Conservation (phyloP, 345 rosid genomes). For the Euphorbia pulcherrima region DNA sequence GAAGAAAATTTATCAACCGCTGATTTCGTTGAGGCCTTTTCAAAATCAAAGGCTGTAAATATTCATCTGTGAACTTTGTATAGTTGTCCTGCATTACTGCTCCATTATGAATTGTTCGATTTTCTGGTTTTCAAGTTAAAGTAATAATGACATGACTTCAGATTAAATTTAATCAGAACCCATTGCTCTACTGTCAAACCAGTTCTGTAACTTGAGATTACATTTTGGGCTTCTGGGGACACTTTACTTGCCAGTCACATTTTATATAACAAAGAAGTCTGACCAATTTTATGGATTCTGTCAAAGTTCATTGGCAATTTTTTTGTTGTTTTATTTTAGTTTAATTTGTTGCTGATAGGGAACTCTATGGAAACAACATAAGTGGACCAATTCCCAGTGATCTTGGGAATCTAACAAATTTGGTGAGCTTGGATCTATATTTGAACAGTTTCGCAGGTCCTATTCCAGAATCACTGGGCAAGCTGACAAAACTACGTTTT, state of each 20-base stretch:
- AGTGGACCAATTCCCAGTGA: slow-evolving; percentile 36
- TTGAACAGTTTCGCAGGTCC: slow-evolving; percentile 33
- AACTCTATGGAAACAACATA: slow-evolving; percentile 41
- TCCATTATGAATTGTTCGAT: neutral
- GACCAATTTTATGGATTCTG: neutral
- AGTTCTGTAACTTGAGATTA: neutral
- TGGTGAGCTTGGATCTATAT: slow-evolving; percentile 49
- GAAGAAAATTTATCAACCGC: too few relatives aligned
- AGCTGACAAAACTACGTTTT: slow-evolving; percentile 32
- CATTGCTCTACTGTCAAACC: neutral
- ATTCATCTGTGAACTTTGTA: neutral
- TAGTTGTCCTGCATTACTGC: neutral
- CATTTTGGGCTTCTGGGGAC: neutral
- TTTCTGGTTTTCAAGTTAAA: neutral
- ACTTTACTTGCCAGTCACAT: neutral
- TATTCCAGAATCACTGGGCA: slow-evolving; percentile 38
- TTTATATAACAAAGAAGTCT: too few relatives aligned
- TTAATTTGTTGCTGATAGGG: too few relatives aligned
- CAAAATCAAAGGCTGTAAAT: too few relatives aligned
- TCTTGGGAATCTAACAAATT: slow-evolving; percentile 35
- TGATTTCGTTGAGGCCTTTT: too few relatives aligned
- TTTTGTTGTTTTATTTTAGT: too few relatives aligned
- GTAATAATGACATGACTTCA: too few relatives aligned
- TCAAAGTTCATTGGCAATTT: neutral
- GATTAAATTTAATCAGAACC: too few relatives aligned